These are phyloP conservation scores for Stephania cephalantha DNA, from an alignment of 164 flowering plant genomes.

Conservation along the genomic window DNA sequence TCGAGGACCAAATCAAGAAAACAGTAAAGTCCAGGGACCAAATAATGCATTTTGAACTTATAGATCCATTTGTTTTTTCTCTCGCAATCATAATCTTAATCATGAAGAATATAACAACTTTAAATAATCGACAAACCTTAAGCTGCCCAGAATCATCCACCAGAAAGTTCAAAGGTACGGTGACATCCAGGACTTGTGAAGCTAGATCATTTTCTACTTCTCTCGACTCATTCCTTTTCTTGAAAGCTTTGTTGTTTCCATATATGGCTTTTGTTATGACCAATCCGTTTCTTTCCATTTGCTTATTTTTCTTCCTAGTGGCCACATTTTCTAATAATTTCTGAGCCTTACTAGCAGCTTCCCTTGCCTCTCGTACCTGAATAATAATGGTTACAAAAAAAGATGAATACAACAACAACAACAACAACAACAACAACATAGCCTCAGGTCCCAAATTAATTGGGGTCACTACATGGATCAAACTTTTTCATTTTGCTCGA, in stretches of 20 bases:
- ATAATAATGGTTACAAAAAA: neutral
- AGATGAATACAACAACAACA: too few relatives aligned
- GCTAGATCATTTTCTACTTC: constrained; percentile 34
- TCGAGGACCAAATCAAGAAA: too few relatives aligned
- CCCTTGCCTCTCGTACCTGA: constrained; percentile 73
- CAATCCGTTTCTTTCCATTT: constrained; percentile 62
- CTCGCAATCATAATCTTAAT: neutral
- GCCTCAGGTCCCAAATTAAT: too few relatives aligned
- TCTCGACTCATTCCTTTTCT: constrained; percentile 28
- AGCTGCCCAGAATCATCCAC: constrained; percentile 84
- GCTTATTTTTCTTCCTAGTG: constrained; percentile 67
- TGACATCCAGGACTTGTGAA: constrained; percentile 71
- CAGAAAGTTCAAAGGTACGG: constrained; percentile 77
- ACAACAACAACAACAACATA: too few relatives aligned
- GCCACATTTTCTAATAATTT: constrained; percentile 71
- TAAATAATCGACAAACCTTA: constrained; percentile 45
- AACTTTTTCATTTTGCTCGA: too few relatives aligned
- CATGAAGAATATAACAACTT: neutral
- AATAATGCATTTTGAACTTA: neutral
- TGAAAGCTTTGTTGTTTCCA: constrained; percentile 54
- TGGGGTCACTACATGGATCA: too few relatives aligned
- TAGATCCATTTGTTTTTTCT: neutral
- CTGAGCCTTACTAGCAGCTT: constrained; percentile 83
- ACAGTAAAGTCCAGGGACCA: too few relatives aligned
- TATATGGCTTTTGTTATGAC: constrained; percentile 67